These are phyloP conservation scores for Oryza longistaminata DNA, from an alignment of 176 grass and related monocot species.

Conservation along the genomic window DNA sequence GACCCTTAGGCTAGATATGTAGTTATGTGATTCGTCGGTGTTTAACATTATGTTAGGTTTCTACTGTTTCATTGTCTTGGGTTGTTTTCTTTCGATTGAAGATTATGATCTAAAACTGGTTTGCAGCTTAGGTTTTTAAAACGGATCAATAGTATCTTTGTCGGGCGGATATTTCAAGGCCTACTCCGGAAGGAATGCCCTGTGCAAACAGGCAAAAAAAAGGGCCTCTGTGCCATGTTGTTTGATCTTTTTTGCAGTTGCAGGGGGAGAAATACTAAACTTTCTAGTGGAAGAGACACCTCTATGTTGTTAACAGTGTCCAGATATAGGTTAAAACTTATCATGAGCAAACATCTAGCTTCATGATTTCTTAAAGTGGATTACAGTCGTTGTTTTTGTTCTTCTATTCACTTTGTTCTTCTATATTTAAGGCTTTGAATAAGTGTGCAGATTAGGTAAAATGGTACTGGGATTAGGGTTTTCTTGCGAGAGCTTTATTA, in stretches of 20 bases:
- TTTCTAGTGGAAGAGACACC: constrained; percentile 27
- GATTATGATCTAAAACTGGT: constrained; percentile 64
- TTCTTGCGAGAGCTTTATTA: constrained; percentile 39
- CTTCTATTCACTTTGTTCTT: constrained; percentile 23
- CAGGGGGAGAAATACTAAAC: constrained; percentile 46
- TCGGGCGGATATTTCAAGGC: constrained; percentile 45
- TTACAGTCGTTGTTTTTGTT: not conserved
- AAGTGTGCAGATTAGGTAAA: constrained; percentile 66
- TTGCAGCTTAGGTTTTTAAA: constrained; percentile 65
- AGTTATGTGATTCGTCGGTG: not conserved
- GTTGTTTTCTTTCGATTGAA: constrained; percentile 30
- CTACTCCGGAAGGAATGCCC: constrained; percentile 43
- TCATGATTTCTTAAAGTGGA: constrained; percentile 21
- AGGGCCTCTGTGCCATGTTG: constrained; percentile 36
- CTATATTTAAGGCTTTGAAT: constrained; percentile 42
- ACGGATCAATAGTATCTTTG: constrained; percentile 54
- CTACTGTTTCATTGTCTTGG: not conserved
- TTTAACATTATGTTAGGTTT: constrained; percentile 7
- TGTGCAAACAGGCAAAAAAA: constrained; percentile 44
- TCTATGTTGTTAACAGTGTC: not conserved
- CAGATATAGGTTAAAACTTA: constrained; percentile 47
- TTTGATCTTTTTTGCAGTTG: constrained; percentile 62
- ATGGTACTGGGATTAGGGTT: constrained; percentile 45
- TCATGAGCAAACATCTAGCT: constrained; percentile 7
- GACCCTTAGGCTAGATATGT: not conserved